Base-by-base conservation (phyloP, 2,329 filamentous ascomycete genomes). In the Leptographium flavum region DNA sequence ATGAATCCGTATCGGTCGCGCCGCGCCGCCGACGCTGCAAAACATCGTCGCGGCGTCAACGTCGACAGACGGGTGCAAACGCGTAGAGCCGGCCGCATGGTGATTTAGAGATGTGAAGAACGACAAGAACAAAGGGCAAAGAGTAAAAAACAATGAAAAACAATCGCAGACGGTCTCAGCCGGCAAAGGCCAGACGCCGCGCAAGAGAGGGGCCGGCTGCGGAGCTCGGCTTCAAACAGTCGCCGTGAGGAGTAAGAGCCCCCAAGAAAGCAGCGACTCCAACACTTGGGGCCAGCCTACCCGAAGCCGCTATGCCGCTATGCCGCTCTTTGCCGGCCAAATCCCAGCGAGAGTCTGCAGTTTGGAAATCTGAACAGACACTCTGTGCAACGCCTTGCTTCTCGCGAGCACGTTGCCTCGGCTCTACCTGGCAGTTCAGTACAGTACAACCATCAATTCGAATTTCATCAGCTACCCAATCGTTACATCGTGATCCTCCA, bases 1-100 rank as follows among this genome's bases (percentile, higher is more conserved):
- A 79, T 68, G 54, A 79, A 78, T 54, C 68, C 74, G 60, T 76
- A 78, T 38, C 60, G 69, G 38, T 76, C 70, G 45, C 70, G 55
- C 47, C 69, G 61, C 25, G 61, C 56, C 11, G 67, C 46, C 42
- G 73, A 67, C 10, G 62, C 64, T 19, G 71, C 68, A 55, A 78
- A 77, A n/a, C 60, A 60, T 44, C 73, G 65, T 48, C 61, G 62
- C 50, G 66, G 66, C 22, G 37, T 31, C 47, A n/a, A n/a, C n/a
- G 57, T 55, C 33, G 59, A 50, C 32, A 59, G 50, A 19, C 57
- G 47, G 46, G 50, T 55, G 48, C 57, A 54, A 42, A 54, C 45
- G 37, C 53, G 52, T 6, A 44, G 42, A 11, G 48, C 40, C 9
- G 49, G 45, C 40, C 53, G 54, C 56, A 57, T 58, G 3, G 38